Base-by-base conservation (phyloP, 306 rosid genomes). In the Vigna angularis region DNA sequence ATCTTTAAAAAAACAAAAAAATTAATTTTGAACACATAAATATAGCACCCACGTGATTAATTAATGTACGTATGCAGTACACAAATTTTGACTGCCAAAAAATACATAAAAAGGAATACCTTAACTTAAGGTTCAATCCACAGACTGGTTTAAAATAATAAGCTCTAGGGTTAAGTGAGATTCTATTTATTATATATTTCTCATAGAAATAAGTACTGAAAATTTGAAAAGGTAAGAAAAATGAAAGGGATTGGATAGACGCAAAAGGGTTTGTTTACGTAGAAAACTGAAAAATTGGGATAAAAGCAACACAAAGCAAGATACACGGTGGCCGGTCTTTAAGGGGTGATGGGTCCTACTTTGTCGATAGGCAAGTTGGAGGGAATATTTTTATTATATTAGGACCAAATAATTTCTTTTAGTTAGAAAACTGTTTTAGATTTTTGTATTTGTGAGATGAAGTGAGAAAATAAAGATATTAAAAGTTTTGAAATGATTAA, bases 341-440 rank as follows among this genome's bases (percentile, higher is more conserved):
- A 40, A 17, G 58, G 68, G 53, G 34, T 17, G 50, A 56, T 77
- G 81, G 81, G 75, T 17, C 81, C 71, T 30, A 30, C 32, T 16
- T 45, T 64, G 4, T 72, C 57, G 68, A 42, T 5, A 61, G 28
- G 50, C 66, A 26, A 38, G 13, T 64, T 50, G 24, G 0, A 7
- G 15, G 1, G 42, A 0, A 42, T 34, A 9, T 62, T 10, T 11
- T 45, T 12, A 11, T 45, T 44, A 44, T 45, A 7, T 53, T 18
- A 53, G 3, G 13, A 13, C 47, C 47, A 42, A 2, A 42, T 9
- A 42, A 2, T 9, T 42, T 42, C 32, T 36, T 42, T 9, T 42
- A 42, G 47, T 9, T 42, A 0, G 9, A 2, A 12, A 42, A 9
- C 4, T 42, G 47, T 42, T 42, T 42, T 9, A 40, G 45, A 40